These are phyloP conservation scores for Fusarium torreyae DNA, from an alignment of 2,329 filamentous ascomycete species.

Conservation along the genomic window DNA sequence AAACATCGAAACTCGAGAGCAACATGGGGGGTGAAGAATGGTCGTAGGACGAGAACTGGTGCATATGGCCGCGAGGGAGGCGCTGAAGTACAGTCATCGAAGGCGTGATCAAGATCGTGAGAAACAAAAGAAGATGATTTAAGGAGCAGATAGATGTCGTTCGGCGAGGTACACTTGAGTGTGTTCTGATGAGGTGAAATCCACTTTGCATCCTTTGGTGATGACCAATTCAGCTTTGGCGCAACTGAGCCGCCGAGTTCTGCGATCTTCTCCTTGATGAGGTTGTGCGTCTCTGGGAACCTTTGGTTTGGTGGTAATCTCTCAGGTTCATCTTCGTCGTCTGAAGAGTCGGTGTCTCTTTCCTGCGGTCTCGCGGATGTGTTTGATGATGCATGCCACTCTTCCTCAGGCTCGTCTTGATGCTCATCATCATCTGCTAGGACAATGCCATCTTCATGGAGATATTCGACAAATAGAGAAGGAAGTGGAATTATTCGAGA, in stretches of 20 bases:
- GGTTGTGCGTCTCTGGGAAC: conserved; percentile 80
- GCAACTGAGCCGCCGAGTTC: conserved; percentile 89
- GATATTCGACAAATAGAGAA: conserved; percentile 83
- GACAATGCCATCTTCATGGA: conserved; percentile 93
- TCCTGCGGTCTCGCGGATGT: conserved; percentile 52
- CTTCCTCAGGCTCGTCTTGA: conserved; percentile 71
- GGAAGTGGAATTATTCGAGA: conserved; percentile 87
- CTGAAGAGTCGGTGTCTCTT: conserved; percentile 61
- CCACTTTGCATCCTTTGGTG: conserved; percentile 96
- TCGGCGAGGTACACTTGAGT: conserved; percentile 88
- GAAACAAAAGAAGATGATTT: conserved; percentile 97
- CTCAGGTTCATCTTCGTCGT: conserved; percentile 60
- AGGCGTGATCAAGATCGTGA: conserved; percentile 93
- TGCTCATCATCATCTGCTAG: conserved; percentile 77
- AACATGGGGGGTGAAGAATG: conserved; percentile 90
- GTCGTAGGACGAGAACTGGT: conserved; percentile 87
- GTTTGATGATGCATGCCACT: conserved; percentile 58
- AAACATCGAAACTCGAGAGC: conserved; percentile 97
- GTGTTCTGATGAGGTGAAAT: conserved; percentile 88
- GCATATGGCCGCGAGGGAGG: conserved; percentile 67
- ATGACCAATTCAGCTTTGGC: conserved; percentile 97
- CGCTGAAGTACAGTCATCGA: conserved; percentile 75
- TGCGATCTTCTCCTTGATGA: conserved; percentile 82
- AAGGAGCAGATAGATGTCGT: conserved; percentile 93
- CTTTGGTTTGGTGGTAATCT: conserved; percentile 67